A percentile compares a stretch with the other conserved stretches of the same genome.
Evolutionary conservation across 495 filamentous ascomycete genomes (phyloP).

Genomic region (Daldinia grandis): DNA sequence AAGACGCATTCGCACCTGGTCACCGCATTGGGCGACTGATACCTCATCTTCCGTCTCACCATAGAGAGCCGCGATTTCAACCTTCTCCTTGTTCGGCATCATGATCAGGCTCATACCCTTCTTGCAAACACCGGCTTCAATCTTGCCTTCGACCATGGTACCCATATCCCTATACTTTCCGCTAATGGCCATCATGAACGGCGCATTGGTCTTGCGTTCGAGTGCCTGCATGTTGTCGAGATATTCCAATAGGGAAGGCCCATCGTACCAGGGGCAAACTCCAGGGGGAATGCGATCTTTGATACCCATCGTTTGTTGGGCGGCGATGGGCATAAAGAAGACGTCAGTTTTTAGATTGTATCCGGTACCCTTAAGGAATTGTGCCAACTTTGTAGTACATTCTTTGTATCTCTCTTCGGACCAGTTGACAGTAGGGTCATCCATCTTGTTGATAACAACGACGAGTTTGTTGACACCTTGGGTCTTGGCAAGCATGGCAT

Average conservation of each 20-base stretch:
- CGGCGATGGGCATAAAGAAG: slow-evolving; percentile 95
- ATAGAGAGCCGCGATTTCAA: slow-evolving; percentile 83
- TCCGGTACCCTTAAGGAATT: slow-evolving; percentile 88
- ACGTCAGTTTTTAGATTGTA: slow-evolving; percentile 93
- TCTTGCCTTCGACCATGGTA: slow-evolving; percentile 96
- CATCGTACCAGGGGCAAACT: slow-evolving; percentile 82
- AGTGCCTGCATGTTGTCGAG: slow-evolving; percentile 89
- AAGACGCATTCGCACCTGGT: slow-evolving; percentile 92
- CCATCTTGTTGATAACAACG: slow-evolving; percentile 97
- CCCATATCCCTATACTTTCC: slow-evolving; percentile 98
- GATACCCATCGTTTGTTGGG: slow-evolving; percentile 83
- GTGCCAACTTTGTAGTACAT: slow-evolving; percentile 85
- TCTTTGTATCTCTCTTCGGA: slow-evolving; percentile 89
- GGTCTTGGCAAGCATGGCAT: slow-evolving; percentile 97
- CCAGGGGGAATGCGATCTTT: slow-evolving; percentile 84
- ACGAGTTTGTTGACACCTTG: slow-evolving; percentile 95
- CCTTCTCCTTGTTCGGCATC: slow-evolving; percentile 91
- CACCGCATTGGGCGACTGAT: slow-evolving; percentile 79
- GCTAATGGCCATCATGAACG: slow-evolving; percentile 98
- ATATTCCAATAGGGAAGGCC: slow-evolving; percentile 94
- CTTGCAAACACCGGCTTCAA: slow-evolving; percentile 91
- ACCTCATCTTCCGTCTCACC: slow-evolving; percentile 98
- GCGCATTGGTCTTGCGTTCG: slow-evolving; percentile 95
- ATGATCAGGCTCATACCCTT: slow-evolving; percentile 84
- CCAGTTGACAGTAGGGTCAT: slow-evolving; percentile 96